Evolutionary conservation across 2,329 filamentous ascomycete species (phyloP).

Genomic region (Cercospora berteroae): DNA sequence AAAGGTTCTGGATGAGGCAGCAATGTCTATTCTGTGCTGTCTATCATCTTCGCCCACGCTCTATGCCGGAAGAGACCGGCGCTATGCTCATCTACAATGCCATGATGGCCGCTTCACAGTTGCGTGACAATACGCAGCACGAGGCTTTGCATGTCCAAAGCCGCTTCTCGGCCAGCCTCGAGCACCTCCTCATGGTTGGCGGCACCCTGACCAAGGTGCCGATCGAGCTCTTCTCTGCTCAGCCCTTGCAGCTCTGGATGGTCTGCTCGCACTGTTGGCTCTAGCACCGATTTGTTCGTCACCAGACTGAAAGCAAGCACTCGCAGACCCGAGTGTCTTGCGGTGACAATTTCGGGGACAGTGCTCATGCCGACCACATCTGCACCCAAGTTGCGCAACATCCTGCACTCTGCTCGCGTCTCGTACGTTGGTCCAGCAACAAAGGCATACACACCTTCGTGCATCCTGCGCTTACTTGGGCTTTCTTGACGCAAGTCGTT

Average conservation of each 20-base stretch:
- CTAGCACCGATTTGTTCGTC: constrained; percentile 62
- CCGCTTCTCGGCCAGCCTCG: constrained; percentile 59
- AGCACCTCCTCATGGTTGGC: constrained; percentile 66
- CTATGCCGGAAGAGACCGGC: background rate
- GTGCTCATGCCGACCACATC: constrained; percentile 71
- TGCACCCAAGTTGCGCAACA: constrained; percentile 60
- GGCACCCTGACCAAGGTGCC: constrained; percentile 57
- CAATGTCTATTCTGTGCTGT: constrained; percentile 1
- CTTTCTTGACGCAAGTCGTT: constrained; percentile 46
- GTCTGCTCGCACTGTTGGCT: constrained; percentile 59
- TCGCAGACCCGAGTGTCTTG: constrained; percentile 61
- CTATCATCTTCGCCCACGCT: background rate
- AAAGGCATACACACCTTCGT: constrained; percentile 66
- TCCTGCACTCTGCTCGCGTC: constrained; percentile 63
- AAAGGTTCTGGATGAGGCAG: constrained; percentile 34
- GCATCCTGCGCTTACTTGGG: constrained; percentile 52
- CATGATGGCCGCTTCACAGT: constrained; percentile 30
- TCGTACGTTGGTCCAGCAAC: constrained; percentile 65
- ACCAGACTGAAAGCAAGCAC: constrained; percentile 65
- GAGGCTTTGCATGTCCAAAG: constrained; percentile 60
- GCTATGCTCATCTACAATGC: constrained; percentile 8
- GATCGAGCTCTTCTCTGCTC: constrained; percentile 52
- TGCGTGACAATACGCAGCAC: constrained; percentile 48
- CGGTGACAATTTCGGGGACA: constrained; percentile 66
- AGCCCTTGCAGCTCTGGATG: constrained; percentile 54